Base-by-base conservation (phyloP, 1,284 basidiomycete species). In the Boletus mariae region DNA sequence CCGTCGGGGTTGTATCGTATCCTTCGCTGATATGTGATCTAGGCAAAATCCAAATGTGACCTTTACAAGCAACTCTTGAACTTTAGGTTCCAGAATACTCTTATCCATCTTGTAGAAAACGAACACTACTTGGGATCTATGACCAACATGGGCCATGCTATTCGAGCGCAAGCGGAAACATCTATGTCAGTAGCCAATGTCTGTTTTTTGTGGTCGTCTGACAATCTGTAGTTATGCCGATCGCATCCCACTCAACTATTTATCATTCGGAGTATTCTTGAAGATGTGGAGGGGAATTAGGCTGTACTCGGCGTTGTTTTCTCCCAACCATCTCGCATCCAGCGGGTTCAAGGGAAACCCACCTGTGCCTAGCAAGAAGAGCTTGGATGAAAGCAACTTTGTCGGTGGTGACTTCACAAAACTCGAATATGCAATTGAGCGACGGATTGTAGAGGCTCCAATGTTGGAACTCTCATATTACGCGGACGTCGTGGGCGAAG, bases 341-440 rank as follows among this genome's bases (percentile, higher is more conserved):
- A 42, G 40, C 38, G 54, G 52, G 41, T 20, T 46, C 46, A 52
- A 48, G 38, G 55, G 49, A 47, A 55, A 45, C 35, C 32, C 54
- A 6, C 44, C 41, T 34, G 53, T 52, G 48, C 54, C 48, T 49
- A 57, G 53, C 61, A 64, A 72, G 72, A 59, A 80, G 60, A 67
- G 65, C 47, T 35, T 69, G 7, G 81, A 84, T 20, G 80, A 84
- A 34, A 75, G 79, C 46, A 79, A 78, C 2, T 79, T 78, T 5
- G 59, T 80, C 17, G 84, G 80, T 5, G 71, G 71, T 1, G 80
- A 85, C 59, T 83, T 82, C 55, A 68, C 76, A 2, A 72, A 71
- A 15, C 59, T 82, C 12, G 92, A 97, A 67, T 98, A 97, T 68
- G 94, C 90, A 23, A 85, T 93, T 47, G 90, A 93, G 56, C 83